A percentile compares a stretch with the other conserved stretches of the same genome.
Conservation (phyloP, 805 yeast genomes). For the Pichia cephalocereana region DNA sequence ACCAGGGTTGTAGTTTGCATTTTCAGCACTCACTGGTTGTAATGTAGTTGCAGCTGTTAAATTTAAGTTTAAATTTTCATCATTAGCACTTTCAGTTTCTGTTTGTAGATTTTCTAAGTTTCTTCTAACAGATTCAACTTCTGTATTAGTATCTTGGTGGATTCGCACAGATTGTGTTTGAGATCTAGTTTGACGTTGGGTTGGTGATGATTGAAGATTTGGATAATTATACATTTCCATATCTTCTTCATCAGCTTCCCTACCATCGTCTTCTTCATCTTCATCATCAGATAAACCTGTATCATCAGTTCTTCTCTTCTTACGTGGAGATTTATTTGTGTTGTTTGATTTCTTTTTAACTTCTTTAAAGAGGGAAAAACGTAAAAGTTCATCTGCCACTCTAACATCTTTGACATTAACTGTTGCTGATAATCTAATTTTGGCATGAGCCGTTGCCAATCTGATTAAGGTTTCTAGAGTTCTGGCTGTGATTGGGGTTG, state of each 20-base stretch:
- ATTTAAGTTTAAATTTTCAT: not conserved
- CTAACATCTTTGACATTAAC: conserved; percentile 72
- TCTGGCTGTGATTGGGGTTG: conserved; percentile 97
- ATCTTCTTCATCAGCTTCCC: conserved; percentile 5
- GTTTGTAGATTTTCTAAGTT: conserved; percentile 18
- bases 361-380: conserved; percentile 82
- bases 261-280: conserved; percentile 3
- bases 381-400: conserved; percentile 75
- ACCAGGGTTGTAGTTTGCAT: conserved; percentile 17
- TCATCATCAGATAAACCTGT: conserved; percentile 14
- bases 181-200: conserved; percentile 7
- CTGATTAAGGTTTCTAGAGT: conserved; percentile 94
- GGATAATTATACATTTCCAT: conserved; percentile 9
- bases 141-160: conserved; percentile 18
- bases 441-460: conserved; percentile 92
- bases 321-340: conserved; percentile 25
- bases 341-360: conserved; percentile 24
- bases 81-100: not conserved
- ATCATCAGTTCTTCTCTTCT: conserved; percentile 25
- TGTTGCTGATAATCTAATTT: conserved; percentile 73
- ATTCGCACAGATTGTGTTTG: conserved; percentile 8
- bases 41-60: conserved; percentile 4
- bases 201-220: conserved; percentile 2
- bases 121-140: conserved; percentile 17
- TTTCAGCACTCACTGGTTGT: conserved; percentile 13